Evolutionary conservation across 495 filamentous ascomycete species (phyloP), one percentile per base, ranked within the genome.

Genomic region (Annulohypoxylon stygium): DNA sequence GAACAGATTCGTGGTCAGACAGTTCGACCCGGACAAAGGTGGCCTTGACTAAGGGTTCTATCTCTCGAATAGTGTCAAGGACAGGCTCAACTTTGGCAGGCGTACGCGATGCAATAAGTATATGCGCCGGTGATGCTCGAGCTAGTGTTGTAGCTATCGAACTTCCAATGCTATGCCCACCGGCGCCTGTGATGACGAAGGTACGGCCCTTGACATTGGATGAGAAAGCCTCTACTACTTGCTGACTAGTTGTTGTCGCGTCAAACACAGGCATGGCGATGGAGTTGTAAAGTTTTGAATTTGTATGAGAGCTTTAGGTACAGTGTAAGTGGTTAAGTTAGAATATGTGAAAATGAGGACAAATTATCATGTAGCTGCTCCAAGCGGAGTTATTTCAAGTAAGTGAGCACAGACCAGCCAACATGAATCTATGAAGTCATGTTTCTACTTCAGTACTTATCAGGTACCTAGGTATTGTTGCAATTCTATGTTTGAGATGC

Each of bases 101-200:
- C 4, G 53, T n/a, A 14, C 53, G 2, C 26, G 53, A 57, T 14
- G 12, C 53, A 14, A 57, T 57, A 12, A 57, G 1, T 16, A 57
- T 36, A 57, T 57, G 53, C 12, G 14, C 53, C 30, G 53, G 53
- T n/a, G 53, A 57, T 4, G 53, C 53, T 34, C 14, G 26, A 34
- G 26, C 14, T 36, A 57, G 25, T 16, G 10, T 25, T 1, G 11
- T 57, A 11, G 53, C 53, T 4, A 57, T 57, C 5, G 9, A 18
- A 8, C 53, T 57, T 8, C 53, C 53, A 36, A 57, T 57, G 20
- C 53, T 57, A 2, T 25, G 53, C 30, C 18, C 6, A 14, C 53
- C 53, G 2, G 53, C 53, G 2, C 53, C 53, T 2, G 53, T 57
- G 30, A 57, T 57, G 30, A 57, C 53, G n/a, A 36, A 57, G 11